Conservation (phyloP, 495 filamentous ascomycete species). For the Aspergillus carlsbadensis region DNA sequence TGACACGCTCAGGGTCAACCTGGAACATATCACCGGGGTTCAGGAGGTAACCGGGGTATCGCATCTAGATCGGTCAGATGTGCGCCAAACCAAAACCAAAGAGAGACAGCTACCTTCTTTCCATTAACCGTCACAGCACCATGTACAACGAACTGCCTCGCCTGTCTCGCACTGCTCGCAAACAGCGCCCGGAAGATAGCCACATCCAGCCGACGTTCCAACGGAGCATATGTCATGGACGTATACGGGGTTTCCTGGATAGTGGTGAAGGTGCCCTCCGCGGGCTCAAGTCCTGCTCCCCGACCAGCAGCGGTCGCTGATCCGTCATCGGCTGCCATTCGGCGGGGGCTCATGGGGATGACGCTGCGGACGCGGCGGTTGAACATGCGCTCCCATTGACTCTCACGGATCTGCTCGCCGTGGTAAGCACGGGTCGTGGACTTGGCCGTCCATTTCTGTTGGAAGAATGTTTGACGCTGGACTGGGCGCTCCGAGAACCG, state of each 20-base stretch:
- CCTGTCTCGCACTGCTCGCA: conserved; percentile 91
- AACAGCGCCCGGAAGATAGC: conserved; percentile 91
- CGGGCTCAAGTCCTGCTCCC: conserved; percentile 66
- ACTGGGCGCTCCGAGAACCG: conserved; percentile 43
- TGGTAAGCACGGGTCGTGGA: conserved; percentile 81
- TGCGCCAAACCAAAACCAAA: not conserved
- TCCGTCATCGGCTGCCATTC: conserved; percentile 77
- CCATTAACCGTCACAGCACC: conserved; percentile 95
- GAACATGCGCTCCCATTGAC: conserved; percentile 92
- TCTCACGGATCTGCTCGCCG: conserved; percentile 87
- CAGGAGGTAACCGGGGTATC: conserved; percentile 86
- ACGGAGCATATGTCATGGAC: conserved; percentile 87
- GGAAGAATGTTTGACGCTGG: conserved; percentile 72
- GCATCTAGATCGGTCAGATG: conserved; percentile 62
- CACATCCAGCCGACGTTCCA: conserved; percentile 87
- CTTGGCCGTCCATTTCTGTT: conserved; percentile 96
- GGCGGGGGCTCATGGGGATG: conserved; percentile 74
- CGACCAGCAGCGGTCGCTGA: conserved; percentile 77
- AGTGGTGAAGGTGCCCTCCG: no score
- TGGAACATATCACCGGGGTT: conserved; percentile 98
- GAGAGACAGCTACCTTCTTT: conserved; percentile 64
- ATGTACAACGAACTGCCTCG: conserved; percentile 90
- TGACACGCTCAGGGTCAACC: conserved; percentile 82
- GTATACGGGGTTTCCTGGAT: conserved; percentile 83
- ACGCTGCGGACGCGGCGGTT: conserved; percentile 71